Conservation (phyloP, 2,329 filamentous ascomycete species). For the Colletotrichum spinosum region DNA sequence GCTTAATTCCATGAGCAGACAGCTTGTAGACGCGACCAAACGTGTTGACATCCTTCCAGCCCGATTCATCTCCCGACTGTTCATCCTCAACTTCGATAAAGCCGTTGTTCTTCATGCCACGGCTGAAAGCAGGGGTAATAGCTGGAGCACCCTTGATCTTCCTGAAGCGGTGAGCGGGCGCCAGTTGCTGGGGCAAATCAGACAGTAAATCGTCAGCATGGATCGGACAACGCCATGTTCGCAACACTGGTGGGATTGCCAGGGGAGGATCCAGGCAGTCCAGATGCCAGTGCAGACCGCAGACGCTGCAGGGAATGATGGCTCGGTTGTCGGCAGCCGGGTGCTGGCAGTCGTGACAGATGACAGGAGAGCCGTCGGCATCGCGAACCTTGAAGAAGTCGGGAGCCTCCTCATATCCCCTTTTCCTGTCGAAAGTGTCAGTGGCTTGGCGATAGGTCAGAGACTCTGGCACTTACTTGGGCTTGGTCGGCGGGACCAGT, state of each 20-base stretch:
- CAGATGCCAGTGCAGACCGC: constrained; percentile 86
- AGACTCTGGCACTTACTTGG: constrained; percentile 65
- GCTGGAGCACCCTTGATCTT: constrained; percentile 66
- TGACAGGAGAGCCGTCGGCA: constrained; percentile 77
- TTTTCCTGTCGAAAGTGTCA: constrained; percentile 57
- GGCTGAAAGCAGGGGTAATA: constrained; percentile 65
- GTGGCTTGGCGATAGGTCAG: constrained; percentile 29
- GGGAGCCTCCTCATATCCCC: constrained; percentile 69
- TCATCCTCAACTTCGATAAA: constrained; percentile 77
- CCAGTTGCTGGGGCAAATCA: constrained; percentile 66
- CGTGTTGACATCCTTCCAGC: constrained; percentile 68
- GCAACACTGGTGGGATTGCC: constrained; percentile 79
- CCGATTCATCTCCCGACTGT: constrained; percentile 65
- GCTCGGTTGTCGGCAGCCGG: constrained; percentile 72
- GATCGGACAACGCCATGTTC: constrained; percentile 89
- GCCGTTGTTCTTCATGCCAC: constrained; percentile 78
- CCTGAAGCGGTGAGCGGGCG: constrained; percentile 71
- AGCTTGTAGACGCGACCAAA: constrained; percentile 76
- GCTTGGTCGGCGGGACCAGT: constrained; percentile 64
- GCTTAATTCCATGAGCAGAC: constrained; percentile 72
- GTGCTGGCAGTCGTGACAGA: constrained; percentile 82
- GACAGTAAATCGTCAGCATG: constrained; percentile 83
- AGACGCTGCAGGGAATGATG: constrained; percentile 89
- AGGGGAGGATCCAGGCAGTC: constrained; percentile 91
- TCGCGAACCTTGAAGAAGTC: constrained; percentile 79